A percentile compares a stretch with the other conserved stretches of the same genome.
Conservation (phyloP, 148 eudicot genomes). For the Amaranthus palmeri region DNA sequence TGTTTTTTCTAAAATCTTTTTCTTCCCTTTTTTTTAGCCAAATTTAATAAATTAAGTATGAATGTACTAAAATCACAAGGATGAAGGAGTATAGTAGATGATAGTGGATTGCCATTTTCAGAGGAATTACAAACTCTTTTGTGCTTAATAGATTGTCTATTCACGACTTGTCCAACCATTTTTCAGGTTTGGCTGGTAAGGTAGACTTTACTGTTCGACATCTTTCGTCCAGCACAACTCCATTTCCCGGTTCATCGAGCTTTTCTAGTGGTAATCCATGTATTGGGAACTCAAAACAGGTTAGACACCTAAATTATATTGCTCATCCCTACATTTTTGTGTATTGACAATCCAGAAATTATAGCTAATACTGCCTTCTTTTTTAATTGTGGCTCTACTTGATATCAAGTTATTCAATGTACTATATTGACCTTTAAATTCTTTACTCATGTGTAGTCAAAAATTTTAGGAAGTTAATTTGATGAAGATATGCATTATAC, state of each 20-base stretch:
- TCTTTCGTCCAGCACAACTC: constrained; percentile 60
- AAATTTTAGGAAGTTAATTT: no score
- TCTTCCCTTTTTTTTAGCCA: no score
- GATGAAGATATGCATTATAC: no score
- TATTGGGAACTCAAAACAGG: constrained; percentile 56
- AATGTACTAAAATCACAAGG: no score
- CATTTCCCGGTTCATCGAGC: constrained; percentile 60
- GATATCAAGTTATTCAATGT: no score
- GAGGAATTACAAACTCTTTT: constrained; percentile 4
- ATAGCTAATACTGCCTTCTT: not conserved
- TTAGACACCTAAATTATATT: constrained; percentile 16
- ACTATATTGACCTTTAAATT: no score
- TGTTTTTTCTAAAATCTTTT: no score
- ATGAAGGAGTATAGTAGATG: not conserved
- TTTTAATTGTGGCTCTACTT: no score
- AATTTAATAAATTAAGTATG: no score
- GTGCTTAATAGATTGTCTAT: not conserved
- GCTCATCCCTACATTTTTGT: constrained; percentile 1
- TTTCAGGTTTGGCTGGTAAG: constrained; percentile 74
- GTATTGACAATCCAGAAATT: not conserved
- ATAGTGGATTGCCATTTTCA: not conserved
- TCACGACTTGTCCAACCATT: not conserved
- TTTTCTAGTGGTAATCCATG: constrained; percentile 65
- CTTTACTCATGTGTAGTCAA: no score
- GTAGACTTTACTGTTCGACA: constrained; percentile 97